These are phyloP conservation scores for Dianthus caryophyllus DNA, from an alignment of 148 eudicot species.

Conservation along the genomic window DNA sequence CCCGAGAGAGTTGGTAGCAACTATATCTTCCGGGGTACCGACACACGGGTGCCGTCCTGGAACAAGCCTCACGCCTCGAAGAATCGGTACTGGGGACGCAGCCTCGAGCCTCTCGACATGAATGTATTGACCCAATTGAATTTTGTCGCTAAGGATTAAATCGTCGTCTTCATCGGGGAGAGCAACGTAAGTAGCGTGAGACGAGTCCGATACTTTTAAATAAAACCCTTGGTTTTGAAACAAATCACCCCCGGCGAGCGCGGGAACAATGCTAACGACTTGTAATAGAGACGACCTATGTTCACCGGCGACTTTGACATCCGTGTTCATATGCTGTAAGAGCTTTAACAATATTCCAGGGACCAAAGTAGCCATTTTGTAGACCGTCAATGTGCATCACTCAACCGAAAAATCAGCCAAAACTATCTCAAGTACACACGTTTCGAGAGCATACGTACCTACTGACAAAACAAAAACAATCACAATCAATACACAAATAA, in stretches of 20 bases:
- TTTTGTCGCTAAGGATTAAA: slow-evolving; percentile 71
- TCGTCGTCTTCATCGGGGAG: slow-evolving; percentile 90
- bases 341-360: slow-evolving; percentile 84
- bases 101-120: slow-evolving; percentile 78
- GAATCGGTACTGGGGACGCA: slow-evolving; percentile 77
- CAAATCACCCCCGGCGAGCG: slow-evolving; percentile 76
- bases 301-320: slow-evolving; percentile 81
- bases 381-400: slow-evolving; percentile 47
- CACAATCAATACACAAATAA: not conserved
- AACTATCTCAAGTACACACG: slow-evolving; percentile 16
- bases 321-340: slow-evolving; percentile 85
- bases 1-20: slow-evolving; percentile 65
- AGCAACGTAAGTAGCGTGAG: slow-evolving; percentile 93
- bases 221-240: slow-evolving; percentile 86
- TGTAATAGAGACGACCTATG: slow-evolving; percentile 78
- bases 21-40: slow-evolving; percentile 90
- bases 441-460: slow-evolving; percentile 17
- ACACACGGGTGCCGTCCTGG: slow-evolving; percentile 91
- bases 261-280: slow-evolving; percentile 90
- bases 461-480: slow-evolving; percentile 9
- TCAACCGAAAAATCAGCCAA: slow-evolving; percentile 24
- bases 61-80: slow-evolving; percentile 70
- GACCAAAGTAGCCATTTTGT: slow-evolving; percentile 69
- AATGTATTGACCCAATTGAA: slow-evolving; percentile 85
- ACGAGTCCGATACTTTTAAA: slow-evolving; percentile 88